Percentiles rank a stretch among this genome's conserved stretches.
Conservation (phyloP, 2,329 filamentous ascomycete genomes). For the Dothistroma septosporum region DNA sequence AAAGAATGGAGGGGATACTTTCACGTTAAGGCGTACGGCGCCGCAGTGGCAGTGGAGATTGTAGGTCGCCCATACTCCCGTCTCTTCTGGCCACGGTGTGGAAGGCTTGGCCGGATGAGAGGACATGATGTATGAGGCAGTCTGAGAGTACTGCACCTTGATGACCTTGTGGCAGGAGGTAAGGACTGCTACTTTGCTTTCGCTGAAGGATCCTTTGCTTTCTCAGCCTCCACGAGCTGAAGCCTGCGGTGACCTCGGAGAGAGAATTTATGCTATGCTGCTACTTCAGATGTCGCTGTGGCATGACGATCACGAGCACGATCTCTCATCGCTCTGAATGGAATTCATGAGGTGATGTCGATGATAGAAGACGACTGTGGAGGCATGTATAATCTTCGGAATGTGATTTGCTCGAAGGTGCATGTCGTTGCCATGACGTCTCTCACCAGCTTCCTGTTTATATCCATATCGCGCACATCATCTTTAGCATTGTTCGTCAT, state of each 20-base stretch:
- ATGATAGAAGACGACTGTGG: not conserved
- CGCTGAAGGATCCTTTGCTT: not conserved
- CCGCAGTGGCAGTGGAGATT: constrained; percentile 31
- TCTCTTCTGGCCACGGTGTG: constrained; percentile 18
- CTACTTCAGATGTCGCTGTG: not conserved
- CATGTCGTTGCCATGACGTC: not conserved
- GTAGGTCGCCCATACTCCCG: constrained; percentile 21
- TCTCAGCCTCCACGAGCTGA: not conserved
- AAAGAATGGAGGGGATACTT: constrained; percentile 27
- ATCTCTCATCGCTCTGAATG: not conserved
- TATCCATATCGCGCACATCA: not conserved
- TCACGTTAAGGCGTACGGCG: constrained; percentile 25
- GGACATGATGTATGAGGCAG: not conserved
- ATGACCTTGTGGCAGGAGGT: not conserved
- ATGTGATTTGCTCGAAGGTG: not conserved
- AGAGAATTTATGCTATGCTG: not conserved
- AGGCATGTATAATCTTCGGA: not conserved
- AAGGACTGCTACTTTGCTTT: not conserved
- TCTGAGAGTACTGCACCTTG: not conserved
- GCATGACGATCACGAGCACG: not conserved
- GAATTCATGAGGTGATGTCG: not conserved
- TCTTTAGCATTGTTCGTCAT: not conserved
- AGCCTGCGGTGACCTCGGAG: not conserved
- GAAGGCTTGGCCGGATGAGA: not conserved
- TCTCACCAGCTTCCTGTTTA: not conserved